Evolutionary conservation across 345 rosid genomes (phyloP), one percentile per base, ranked within the genome.

Genomic region (Excoecaria agallocha): DNA sequence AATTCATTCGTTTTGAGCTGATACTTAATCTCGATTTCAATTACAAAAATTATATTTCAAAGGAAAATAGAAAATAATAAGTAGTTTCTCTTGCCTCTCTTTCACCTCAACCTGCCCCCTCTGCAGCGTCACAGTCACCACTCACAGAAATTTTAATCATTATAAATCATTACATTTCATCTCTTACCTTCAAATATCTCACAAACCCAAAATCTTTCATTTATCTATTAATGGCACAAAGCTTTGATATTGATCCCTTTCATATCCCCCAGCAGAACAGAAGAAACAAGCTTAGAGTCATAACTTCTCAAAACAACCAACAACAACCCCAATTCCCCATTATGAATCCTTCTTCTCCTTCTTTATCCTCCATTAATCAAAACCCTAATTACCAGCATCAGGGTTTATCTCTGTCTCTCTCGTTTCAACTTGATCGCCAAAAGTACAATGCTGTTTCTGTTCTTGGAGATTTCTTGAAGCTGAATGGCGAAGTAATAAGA

Each of bases 231-330:
- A 82, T 85, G 85, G 84, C 78, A 41, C 68, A 61, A 69, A 80
- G 72, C 76, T 73, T 48, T 56, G 78, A 30, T 0, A 30, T 30
- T 30, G 30, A 75, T 52, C 77, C 74, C 65, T 68, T 50, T 78
- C 81, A 82, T 71, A 17, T 71, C 19, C 81, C 85, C 45, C 86
- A 85, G n/a, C 82, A 78, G 50, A 76, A 71, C 79, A 82, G 83
- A 80, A 82, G 79, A 76, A 76, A 74, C 80, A 80, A 67, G 69
- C 84, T 74, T 11, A 72, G 86, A 55, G 68, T 82, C 67, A 61
- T 52, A 66, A 3, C 71, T 49, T 37, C 51, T 48, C 46, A 55
- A 54, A 35, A 38, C n/a, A 35, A 43, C 70, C 75, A 74, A 71
- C 51, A 75, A 57, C 58, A 37, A 35, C 39, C 12, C 0, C 46